Evolutionary conservation across 2,329 filamentous ascomycete species (phyloP).

Genomic region (Fusarium sp.): DNA sequence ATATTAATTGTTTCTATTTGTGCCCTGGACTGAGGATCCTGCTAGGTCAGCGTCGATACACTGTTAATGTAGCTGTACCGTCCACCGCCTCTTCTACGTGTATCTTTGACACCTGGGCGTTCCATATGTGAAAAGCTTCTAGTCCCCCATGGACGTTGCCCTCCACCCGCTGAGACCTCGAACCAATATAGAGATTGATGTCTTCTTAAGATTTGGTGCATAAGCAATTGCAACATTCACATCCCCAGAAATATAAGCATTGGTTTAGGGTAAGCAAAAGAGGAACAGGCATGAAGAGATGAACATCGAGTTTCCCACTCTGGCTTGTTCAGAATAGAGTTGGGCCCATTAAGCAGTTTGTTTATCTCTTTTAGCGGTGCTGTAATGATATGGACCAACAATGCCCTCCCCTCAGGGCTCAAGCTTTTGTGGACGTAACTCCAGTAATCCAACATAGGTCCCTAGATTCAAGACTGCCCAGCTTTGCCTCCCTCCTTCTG

Average conservation of each 20-base stretch:
- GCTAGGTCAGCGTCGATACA: no score
- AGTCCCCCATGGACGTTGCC: no score
- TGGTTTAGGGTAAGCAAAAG: neutral
- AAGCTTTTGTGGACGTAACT: neutral
- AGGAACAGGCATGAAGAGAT: neutral
- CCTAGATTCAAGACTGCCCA: conserved; percentile 8
- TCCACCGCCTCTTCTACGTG: no score
- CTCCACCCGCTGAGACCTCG: no score
- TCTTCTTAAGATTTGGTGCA: no score
- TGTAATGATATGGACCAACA: no score
- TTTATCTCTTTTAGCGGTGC: neutral
- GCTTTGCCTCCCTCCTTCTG: conserved; percentile 51
- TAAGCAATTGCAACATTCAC: neutral
- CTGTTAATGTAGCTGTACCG: no score
- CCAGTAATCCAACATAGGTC: neutral
- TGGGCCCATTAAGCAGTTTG: neutral
- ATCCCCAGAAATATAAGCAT: neutral
- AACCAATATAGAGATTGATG: no score
- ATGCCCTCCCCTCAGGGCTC: neutral
- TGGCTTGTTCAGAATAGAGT: neutral
- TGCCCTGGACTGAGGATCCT: no score
- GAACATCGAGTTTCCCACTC: neutral
- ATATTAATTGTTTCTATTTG: no score
- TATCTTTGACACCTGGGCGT: no score
- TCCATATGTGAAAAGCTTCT: no score